Evolutionary conservation across 169 alveolate genomes (phyloP).

Genomic region (Eimeria zaria): DNA sequence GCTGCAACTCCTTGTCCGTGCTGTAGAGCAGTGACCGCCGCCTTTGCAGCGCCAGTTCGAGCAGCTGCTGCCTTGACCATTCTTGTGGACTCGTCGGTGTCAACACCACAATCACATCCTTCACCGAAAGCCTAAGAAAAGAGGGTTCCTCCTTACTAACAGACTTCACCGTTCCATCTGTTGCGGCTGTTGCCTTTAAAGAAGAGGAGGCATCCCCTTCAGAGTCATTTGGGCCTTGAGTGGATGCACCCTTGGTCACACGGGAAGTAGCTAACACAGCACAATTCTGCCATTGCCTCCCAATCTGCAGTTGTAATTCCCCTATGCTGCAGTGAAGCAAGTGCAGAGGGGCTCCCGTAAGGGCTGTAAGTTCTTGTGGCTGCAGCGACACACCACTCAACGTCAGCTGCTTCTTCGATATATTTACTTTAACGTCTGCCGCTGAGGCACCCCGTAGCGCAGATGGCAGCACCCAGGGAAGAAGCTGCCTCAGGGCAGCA

Average conservation of each 20-base stretch:
- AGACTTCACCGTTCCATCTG: background rate
- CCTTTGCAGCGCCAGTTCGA: conserved; percentile 54
- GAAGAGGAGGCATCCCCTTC: background rate
- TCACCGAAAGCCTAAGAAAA: background rate
- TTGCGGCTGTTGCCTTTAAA: background rate
- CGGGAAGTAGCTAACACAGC: background rate
- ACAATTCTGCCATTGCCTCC: background rate
- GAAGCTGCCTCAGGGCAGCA: conserved; percentile 66
- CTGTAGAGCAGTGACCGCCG: conserved; percentile 60
- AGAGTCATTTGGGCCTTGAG: background rate
- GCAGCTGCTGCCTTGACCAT: conserved; percentile 58
- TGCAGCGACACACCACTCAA: conserved; percentile 41
- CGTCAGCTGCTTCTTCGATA: conserved; percentile 43
- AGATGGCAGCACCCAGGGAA: conserved; percentile 73
- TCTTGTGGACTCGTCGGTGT: conserved; percentile 45
- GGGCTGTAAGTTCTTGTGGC: conserved; percentile 59
- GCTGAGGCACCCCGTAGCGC: conserved; percentile 70
- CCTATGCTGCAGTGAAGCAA: conserved; percentile 76
- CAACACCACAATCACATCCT: conserved; percentile 58
- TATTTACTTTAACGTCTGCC: conserved; percentile 36
- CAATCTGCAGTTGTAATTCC: conserved; percentile 16
- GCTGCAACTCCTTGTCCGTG: conserved; percentile 46
- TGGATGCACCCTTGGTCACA: background rate
- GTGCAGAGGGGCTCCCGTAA: conserved; percentile 68
- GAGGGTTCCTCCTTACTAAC: background rate